Evolutionary conservation across 345 rosid genomes (phyloP).

Genomic region (Arabidopsis suecica): DNA sequence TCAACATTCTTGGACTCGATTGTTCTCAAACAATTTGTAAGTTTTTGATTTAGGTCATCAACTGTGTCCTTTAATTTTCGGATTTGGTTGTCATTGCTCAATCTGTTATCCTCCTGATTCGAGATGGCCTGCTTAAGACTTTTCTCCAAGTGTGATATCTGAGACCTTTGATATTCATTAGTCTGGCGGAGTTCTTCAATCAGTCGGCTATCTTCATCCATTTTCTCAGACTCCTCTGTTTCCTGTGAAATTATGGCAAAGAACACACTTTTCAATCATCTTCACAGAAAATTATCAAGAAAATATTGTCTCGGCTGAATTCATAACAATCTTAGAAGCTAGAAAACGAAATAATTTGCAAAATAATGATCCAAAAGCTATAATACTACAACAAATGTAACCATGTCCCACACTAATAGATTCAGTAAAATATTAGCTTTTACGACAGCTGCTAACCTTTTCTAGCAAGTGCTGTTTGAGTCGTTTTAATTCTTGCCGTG

Average conservation of each 20-base stretch:
- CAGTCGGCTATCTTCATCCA: constrained; percentile 86
- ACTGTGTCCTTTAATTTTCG: constrained; percentile 62
- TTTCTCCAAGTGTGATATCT: constrained; percentile 68
- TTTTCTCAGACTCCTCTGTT: constrained; percentile 92
- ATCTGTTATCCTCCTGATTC: constrained; percentile 62
- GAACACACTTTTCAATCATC: background rate
- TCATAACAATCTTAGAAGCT: background rate
- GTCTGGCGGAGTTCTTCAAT: constrained; percentile 78
- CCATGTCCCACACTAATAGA: background rate
- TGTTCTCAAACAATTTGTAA: constrained; percentile 61
- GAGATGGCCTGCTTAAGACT: constrained; percentile 68
- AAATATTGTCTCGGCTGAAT: no score
- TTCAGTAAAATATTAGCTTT: background rate
- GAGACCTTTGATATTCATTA: constrained; percentile 71
- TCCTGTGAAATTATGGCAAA: constrained; percentile 49
- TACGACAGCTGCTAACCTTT: constrained; percentile 58
- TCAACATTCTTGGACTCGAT: constrained; percentile 76
- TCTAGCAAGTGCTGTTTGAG: constrained; percentile 91
- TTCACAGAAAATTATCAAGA: no score
- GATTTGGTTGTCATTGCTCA: constrained; percentile 53
- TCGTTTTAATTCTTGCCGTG: constrained; percentile 68
- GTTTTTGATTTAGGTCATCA: constrained; percentile 66
- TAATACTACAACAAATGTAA: background rate
- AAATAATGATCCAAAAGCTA: background rate
- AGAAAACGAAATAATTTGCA: constrained; percentile 5